These are phyloP conservation scores for Cryptococcus sp. DNA, from an alignment of 1,284 basidiomycete species.

Conservation along the genomic window DNA sequence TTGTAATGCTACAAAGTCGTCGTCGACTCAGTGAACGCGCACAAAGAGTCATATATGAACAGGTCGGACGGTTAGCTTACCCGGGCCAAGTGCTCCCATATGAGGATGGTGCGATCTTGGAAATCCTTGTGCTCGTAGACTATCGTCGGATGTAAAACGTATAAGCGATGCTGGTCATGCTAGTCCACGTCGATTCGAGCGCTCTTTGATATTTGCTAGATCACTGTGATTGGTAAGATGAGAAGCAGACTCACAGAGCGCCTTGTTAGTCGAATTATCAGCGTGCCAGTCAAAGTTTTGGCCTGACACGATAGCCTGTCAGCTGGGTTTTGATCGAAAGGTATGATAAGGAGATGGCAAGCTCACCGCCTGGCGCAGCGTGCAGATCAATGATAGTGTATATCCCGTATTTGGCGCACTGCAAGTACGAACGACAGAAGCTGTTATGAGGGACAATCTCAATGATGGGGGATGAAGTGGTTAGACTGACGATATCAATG, in stretches of 20 bases:
- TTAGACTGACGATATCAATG: slow-evolving; percentile 36
- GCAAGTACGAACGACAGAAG: background rate
- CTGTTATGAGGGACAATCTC: too few species aligned
- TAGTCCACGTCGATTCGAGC: background rate
- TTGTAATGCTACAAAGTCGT: slow-evolving; percentile 58
- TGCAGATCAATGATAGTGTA: slow-evolving; percentile 53
- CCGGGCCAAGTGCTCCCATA: slow-evolving; percentile 67
- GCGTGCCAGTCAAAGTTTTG: slow-evolving; percentile 53
- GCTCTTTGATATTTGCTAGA: background rate
- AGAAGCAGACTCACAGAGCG: slow-evolving; percentile 34
- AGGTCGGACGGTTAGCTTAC: slow-evolving; percentile 13
- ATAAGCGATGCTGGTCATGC: too few species aligned
- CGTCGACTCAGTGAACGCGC: background rate
- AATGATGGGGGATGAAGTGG: background rate
- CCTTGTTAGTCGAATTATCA: slow-evolving; percentile 42
- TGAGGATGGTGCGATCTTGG: slow-evolving; percentile 68
- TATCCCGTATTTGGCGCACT: slow-evolving; percentile 48
- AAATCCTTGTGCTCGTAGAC: slow-evolving; percentile 77
- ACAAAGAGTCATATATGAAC: background rate
- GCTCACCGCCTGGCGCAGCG: slow-evolving; percentile 45
- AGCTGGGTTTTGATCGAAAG: background rate
- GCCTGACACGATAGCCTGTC: slow-evolving; percentile 4
- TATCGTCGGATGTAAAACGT: slow-evolving; percentile 38
- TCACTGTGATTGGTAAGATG: background rate
- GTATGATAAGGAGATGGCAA: background rate